phyloP scores from a whole-genome alignment of 108 stramenopile species.

The Fistulifera solaris region DNA sequence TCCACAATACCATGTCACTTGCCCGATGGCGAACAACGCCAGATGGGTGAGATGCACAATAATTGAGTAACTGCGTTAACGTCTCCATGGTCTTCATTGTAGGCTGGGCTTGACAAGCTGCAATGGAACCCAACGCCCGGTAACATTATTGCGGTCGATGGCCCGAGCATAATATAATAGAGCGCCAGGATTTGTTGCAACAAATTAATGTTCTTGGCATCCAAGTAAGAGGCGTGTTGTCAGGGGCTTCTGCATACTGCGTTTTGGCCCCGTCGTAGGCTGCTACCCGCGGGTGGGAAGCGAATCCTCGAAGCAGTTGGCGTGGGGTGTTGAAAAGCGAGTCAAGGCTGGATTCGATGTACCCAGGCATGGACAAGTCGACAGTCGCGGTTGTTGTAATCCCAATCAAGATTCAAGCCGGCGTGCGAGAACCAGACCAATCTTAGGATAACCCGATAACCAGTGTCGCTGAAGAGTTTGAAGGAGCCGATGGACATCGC shows the following conservation, averaged over 20 bases:
- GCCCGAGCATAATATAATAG: slow-evolving; percentile 33
- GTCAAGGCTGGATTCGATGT: slow-evolving; percentile 22
- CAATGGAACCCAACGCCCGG: slow-evolving; percentile 11
- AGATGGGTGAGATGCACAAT: slow-evolving; percentile 32
- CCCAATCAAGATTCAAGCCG: slow-evolving; percentile 30
- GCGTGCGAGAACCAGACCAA: slow-evolving; percentile 23
- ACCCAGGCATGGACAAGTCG: slow-evolving; percentile 36
- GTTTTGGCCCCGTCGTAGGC: slow-evolving; percentile 22
- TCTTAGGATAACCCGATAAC: slow-evolving; percentile 14
- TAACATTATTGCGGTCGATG: slow-evolving; percentile 26
- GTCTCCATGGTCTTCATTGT: slow-evolving; percentile 12
- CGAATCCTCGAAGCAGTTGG: slow-evolving; percentile 28
- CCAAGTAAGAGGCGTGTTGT: slow-evolving; percentile 12
- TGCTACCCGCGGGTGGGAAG: slow-evolving; percentile 25
- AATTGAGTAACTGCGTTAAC: slow-evolving; percentile 29
- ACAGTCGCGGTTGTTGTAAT: slow-evolving; percentile 24
- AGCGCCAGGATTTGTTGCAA: slow-evolving; percentile 26
- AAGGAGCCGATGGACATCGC: slow-evolving; percentile 31
- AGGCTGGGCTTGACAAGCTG: slow-evolving; percentile 20
- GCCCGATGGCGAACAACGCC: slow-evolving; percentile 22
- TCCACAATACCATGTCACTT: slow-evolving; percentile 29
- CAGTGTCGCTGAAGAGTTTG: slow-evolving; percentile 8
- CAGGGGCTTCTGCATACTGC: slow-evolving; percentile 22
- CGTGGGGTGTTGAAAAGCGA: slow-evolving; percentile 20
- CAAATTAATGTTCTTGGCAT: slow-evolving; percentile 9